phyloP scores from a whole-genome alignment of 2,329 filamentous ascomycete species.

The Zasmidium citrigriseum region DNA sequence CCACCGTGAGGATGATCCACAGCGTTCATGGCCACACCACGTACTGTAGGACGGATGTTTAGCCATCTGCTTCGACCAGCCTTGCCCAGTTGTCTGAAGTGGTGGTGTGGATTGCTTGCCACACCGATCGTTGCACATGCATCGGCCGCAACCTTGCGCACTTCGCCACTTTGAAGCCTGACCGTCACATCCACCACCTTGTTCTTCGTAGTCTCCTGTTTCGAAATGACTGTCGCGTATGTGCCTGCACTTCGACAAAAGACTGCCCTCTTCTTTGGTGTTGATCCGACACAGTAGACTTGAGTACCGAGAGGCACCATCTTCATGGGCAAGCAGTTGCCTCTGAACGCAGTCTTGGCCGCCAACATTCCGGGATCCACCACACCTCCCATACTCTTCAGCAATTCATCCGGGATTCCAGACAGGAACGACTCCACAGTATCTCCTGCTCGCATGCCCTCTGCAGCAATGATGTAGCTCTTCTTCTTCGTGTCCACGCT shows the following conservation, averaged over 20 bases:
- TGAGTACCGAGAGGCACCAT: constrained; percentile 95
- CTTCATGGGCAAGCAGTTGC: constrained; percentile 92
- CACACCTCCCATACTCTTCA: constrained; percentile 88
- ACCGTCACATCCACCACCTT: constrained; percentile 72
- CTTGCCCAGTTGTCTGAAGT: constrained; percentile 90
- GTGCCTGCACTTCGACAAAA: constrained; percentile 96
- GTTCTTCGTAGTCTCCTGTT: constrained; percentile 74
- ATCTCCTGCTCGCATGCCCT: constrained; percentile 90
- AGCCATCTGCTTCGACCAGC: constrained; percentile 91
- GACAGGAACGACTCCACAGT: constrained; percentile 86
- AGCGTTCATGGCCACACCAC: constrained; percentile 99
- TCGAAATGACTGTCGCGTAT: constrained; percentile 83
- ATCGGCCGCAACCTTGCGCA: constrained; percentile 84
- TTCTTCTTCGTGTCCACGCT: constrained; percentile 72
- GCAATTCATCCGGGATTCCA: constrained; percentile 82
- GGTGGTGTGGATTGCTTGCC: constrained; percentile 88
- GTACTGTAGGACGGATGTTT: constrained; percentile 90
- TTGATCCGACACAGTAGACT: constrained; percentile 83
- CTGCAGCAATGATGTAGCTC: constrained; percentile 92
- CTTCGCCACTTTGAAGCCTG: constrained; percentile 86
- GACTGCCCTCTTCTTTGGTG: constrained; percentile 72
- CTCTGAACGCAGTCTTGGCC: constrained; percentile 87
- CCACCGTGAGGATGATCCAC: constrained; percentile 97
- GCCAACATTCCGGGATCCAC: constrained; percentile 95
- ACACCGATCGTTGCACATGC: constrained; percentile 94